Conservation (phyloP, 164 flowering plant genomes). For the Vitis labrusca region DNA sequence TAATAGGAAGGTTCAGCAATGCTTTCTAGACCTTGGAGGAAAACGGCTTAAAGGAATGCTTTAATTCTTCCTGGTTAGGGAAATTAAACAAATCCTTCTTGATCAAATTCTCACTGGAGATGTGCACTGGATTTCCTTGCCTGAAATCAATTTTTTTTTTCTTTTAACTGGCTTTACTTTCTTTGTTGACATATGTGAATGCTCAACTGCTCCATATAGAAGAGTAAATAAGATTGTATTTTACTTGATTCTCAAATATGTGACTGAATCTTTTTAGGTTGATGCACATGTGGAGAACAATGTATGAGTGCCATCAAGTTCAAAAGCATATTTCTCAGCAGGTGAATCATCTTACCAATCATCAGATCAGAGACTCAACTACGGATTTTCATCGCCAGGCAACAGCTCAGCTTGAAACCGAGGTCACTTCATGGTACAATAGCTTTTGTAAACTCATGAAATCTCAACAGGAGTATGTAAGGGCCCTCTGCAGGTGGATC, state of each 20-base stretch:
- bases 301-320: constrained; percentile 74
- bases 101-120: no score
- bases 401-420: constrained; percentile 66
- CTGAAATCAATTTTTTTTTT: no score
- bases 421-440: constrained; percentile 61
- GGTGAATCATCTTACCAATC: constrained; percentile 44
- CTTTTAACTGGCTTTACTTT: no score
- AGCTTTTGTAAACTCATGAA: constrained; percentile 61
- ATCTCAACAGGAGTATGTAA: constrained; percentile 57
- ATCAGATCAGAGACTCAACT: constrained; percentile 51
- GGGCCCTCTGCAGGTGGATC: constrained; percentile 60
- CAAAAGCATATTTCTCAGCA: constrained; percentile 72
- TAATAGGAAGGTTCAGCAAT: no score
- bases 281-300: constrained; percentile 77
- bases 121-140: no score
- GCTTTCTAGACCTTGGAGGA: no score
- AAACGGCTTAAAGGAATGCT: no score
- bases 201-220: neutral
- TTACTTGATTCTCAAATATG: neutral
- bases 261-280: constrained; percentile 37
- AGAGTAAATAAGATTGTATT: neutral
- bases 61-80: no score
- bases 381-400: constrained; percentile 66
- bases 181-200: neutral
- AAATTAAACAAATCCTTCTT: no score